Evolutionary conservation across 441 rosid genomes (phyloP).

Genomic region (Erysimum pusillum): DNA sequence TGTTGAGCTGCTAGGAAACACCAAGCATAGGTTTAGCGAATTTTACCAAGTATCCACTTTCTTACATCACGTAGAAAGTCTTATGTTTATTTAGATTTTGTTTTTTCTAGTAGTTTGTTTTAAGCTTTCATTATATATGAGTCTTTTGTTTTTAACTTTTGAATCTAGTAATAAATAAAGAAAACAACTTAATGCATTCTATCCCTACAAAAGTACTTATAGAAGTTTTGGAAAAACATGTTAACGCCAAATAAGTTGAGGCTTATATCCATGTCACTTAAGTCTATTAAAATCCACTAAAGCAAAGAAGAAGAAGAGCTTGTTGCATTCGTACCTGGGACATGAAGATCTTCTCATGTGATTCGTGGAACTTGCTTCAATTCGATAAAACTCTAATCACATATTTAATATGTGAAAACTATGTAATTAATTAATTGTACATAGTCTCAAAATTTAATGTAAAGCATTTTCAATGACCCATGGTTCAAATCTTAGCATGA

Average conservation of each 20-base stretch:
- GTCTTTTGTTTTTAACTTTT: background rate
- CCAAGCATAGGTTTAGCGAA: too few relatives aligned
- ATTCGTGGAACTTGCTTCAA: background rate
- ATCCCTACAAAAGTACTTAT: too few relatives aligned
- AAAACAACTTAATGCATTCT: too few relatives aligned
- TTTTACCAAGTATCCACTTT: too few relatives aligned
- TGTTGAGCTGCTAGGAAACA: too few relatives aligned
- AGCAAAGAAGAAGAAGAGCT: background rate
- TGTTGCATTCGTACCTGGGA: conserved; percentile 16
- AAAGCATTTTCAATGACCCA: background rate
- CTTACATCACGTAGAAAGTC: too few relatives aligned
- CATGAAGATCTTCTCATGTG: conserved; percentile 7
- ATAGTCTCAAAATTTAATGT: background rate
- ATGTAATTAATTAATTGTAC: background rate
- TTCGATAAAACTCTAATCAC: background rate
- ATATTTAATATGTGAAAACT: background rate
- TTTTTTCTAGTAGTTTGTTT: background rate
- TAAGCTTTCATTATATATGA: background rate
- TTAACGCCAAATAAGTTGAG: too few relatives aligned
- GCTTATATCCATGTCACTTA: too few relatives aligned
- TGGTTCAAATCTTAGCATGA: conserved; percentile 24
- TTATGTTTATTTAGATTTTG: too few relatives aligned
- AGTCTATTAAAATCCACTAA: background rate
- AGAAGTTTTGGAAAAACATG: too few relatives aligned
- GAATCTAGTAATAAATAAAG: too few relatives aligned